Conservation (phyloP, 176 grass and related monocot genomes). For the Juncus effusus region DNA sequence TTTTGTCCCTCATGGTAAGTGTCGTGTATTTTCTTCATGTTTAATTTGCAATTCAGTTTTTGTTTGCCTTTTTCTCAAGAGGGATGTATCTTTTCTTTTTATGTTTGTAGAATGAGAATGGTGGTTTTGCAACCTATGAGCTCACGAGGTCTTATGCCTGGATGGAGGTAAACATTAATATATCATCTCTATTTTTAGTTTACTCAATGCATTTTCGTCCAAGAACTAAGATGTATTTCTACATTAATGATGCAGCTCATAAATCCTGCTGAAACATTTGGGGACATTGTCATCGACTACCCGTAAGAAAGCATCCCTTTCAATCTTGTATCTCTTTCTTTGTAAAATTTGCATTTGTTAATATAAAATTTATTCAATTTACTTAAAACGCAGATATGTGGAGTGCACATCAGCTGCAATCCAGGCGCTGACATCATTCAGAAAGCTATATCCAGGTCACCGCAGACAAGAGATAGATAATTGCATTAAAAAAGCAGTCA, state of each 20-base stretch:
- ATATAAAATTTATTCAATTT: neutral
- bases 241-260: constrained; percentile 50
- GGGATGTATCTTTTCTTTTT: constrained; percentile 25
- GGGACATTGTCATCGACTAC: constrained; percentile 87
- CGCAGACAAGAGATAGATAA: constrained; percentile 39
- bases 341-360: neutral
- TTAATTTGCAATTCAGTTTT: constrained; percentile 6
- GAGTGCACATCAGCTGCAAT: constrained; percentile 59
- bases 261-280: constrained; percentile 91
- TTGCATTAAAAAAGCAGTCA: constrained; percentile 31
- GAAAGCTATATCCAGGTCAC: constrained; percentile 35
- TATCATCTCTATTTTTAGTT: no score
- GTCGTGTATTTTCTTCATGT: neutral
- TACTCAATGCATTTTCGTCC: no score
- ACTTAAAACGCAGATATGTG: constrained; percentile 29
- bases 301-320: constrained; percentile 45
- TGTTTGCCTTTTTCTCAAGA: neutral
- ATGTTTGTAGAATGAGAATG: constrained; percentile 67
- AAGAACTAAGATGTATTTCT: neutral
- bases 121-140: constrained; percentile 88
- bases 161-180: constrained; percentile 62
- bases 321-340: neutral
- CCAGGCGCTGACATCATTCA: constrained; percentile 37
- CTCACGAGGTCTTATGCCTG: constrained; percentile 85
- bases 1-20: constrained; percentile 85